A percentile compares a stretch with the other conserved stretches of the same genome.
These are phyloP conservation scores for Schrenkiella parvula DNA, from an alignment of 345 rosid species.

Conservation along the genomic window DNA sequence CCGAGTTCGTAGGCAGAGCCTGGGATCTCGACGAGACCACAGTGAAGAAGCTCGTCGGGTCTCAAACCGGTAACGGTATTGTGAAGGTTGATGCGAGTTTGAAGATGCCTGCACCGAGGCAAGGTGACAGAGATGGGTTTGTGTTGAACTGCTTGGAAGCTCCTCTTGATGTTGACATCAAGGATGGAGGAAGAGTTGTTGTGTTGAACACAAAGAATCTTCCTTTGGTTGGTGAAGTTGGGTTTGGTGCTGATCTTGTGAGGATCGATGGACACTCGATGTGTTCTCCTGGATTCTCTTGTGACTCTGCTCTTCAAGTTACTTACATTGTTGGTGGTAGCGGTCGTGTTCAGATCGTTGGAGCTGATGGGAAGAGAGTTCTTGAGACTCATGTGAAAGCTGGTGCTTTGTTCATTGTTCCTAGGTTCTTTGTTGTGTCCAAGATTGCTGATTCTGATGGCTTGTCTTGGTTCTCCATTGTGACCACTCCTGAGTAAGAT, in stretches of 20 bases:
- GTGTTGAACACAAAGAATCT: constrained; percentile 76
- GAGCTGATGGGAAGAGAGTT: constrained; percentile 65
- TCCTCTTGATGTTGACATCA: constrained; percentile 72
- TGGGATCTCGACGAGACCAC: constrained; percentile 57
- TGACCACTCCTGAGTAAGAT: constrained; percentile 36
- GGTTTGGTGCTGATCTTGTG: constrained; percentile 89
- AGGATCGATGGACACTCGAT: constrained; percentile 67
- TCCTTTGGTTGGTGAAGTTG: constrained; percentile 81
- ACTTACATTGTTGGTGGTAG: constrained; percentile 74
- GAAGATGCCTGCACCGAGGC: constrained; percentile 61
- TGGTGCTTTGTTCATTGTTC: constrained; percentile 71
- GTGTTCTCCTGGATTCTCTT: constrained; percentile 98
- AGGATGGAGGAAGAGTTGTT: constrained; percentile 79
- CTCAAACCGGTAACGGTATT: constrained; percentile 53
- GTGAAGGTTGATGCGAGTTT: constrained; percentile 52
- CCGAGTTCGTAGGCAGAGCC: constrained; percentile 70
- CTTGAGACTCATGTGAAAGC: constrained; percentile 69
- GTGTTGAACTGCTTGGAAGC: constrained; percentile 78
- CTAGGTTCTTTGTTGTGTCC: constrained; percentile 36
- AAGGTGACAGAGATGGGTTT: constrained; percentile 54
- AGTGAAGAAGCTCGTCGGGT: constrained; percentile 46
- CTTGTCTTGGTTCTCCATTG: constrained; percentile 58
- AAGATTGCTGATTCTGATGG: background rate
- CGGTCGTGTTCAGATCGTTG: constrained; percentile 79
- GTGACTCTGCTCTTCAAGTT: constrained; percentile 86